These are phyloP conservation scores for Zoysia japonica DNA, from an alignment of 176 grass and related monocot genomes.

Conservation along the genomic window DNA sequence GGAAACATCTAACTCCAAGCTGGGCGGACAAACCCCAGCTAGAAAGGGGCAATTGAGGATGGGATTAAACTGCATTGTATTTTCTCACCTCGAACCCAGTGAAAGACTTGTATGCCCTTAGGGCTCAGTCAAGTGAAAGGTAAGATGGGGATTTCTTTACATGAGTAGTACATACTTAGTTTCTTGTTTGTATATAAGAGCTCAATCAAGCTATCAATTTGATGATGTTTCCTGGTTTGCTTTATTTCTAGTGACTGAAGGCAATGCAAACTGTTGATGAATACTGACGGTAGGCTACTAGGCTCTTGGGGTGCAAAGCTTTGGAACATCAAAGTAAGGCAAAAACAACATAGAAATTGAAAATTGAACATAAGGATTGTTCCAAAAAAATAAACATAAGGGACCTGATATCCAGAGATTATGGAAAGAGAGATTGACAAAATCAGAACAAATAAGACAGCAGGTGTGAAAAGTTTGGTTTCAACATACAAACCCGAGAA, in stretches of 20 bases:
- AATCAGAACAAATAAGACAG: neutral
- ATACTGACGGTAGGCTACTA: too few species aligned
- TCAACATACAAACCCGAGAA: neutral
- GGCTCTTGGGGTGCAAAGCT: too few species aligned
- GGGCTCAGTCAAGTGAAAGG: neutral
- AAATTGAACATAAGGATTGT: too few species aligned
- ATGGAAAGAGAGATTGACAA: neutral
- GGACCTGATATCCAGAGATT: neutral
- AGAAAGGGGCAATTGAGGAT: neutral
- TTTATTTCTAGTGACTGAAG: neutral
- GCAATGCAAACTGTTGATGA: too few species aligned
- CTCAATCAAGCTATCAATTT: conserved; percentile 5
- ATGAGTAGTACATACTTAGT: neutral
- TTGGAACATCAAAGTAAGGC: too few species aligned
- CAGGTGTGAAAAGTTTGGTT: neutral
- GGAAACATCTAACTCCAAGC: conserved; percentile 6
- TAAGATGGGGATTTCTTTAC: conserved; percentile 1
- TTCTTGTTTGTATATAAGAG: neutral
- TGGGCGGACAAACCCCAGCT: neutral
- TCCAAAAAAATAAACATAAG: neutral
- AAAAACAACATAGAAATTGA: too few species aligned
- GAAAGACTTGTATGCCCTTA: neutral
- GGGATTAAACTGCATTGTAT: neutral
- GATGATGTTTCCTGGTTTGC: neutral
- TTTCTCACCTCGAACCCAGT: neutral